A percentile compares a stretch with the other conserved stretches of the same genome.
Conservation (phyloP, 345 rosid genomes). For the Syzygium aqueum region DNA sequence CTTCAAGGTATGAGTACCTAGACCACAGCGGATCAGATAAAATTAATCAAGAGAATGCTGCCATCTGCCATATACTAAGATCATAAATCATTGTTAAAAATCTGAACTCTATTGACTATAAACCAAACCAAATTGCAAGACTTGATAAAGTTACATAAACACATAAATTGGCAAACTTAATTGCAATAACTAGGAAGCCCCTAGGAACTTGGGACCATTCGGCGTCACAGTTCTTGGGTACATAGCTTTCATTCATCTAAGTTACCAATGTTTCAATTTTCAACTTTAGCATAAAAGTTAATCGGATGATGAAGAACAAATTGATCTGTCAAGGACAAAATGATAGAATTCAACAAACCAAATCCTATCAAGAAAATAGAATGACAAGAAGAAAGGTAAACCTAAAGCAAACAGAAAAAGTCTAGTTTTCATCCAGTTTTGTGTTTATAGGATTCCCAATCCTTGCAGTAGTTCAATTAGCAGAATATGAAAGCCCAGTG, state of each 20-base stretch:
- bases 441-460: not conserved
- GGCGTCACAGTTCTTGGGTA: not conserved
- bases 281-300: not conserved
- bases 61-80: not conserved
- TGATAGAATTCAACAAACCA: not conserved
- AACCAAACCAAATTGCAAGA: not conserved
- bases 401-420: not conserved
- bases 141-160: not conserved
- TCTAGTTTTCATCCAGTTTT: not conserved
- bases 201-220: not conserved
- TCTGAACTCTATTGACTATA: not conserved
- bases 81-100: not conserved
- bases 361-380: not conserved
- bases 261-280: not conserved
- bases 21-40: constrained; percentile 3
- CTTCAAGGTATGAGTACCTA: constrained; percentile 52
- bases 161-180: not conserved
- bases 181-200: not conserved
- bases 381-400: not conserved
- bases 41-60: not conserved
- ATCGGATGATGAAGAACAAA: not conserved
- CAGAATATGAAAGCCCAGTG: not conserved
- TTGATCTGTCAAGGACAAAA: not conserved
- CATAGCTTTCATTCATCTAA: not conserved
- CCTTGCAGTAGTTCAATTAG: not conserved